Evolutionary conservation across 805 yeast species (phyloP), one percentile per base, ranked within the genome.

Genomic region (Metschnikowia cubensis): DNA sequence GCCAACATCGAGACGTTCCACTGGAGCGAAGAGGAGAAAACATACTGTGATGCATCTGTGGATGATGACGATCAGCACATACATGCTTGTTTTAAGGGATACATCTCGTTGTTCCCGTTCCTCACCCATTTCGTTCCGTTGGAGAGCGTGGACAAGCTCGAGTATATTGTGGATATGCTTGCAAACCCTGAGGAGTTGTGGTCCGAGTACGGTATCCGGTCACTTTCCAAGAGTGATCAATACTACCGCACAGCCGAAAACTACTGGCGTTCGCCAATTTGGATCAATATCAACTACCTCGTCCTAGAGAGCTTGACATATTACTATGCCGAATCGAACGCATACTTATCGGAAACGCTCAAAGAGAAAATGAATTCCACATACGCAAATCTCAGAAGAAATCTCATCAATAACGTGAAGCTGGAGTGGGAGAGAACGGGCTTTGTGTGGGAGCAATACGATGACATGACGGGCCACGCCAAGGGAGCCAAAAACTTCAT

Each of bases 231-330:
- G 59, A 58, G 74, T 4, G 91, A 87, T 59, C 70, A 71, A 18
- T 70, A 62, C 51, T 94, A 85, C 68, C 86, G 86, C 49, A 80
- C 84, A 0, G 92, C 78, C 6, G 99, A 94, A 62, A 84, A 92
- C 67, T 94, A 94, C 70, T 94, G 99, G 99, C 80, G 96, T 55
- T 94, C 97, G 1, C 89, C 95, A 17, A 76, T 94, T 25, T 94
- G 98, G 98, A 74, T 90, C 58, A 87, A 90, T 65, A 87, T 94
- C 61, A 94, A 94, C 70, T 92, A 89, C 62, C 70, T 94, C 66
- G 74, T 84, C 4, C 71, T 94, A 39, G 94, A 89, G 47, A 78
- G 87, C 4, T 71, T 94, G 53, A 65, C 72, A 32, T 69, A 81
- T 63, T 92, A 91, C 61, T 59, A 65, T 36, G 56, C 52, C 5